Evolutionary conservation across 225 moss, liverwort and hornwort genomes (phyloP), one percentile per base, ranked within the genome.

Genomic region (Anthoceros angustus): DNA sequence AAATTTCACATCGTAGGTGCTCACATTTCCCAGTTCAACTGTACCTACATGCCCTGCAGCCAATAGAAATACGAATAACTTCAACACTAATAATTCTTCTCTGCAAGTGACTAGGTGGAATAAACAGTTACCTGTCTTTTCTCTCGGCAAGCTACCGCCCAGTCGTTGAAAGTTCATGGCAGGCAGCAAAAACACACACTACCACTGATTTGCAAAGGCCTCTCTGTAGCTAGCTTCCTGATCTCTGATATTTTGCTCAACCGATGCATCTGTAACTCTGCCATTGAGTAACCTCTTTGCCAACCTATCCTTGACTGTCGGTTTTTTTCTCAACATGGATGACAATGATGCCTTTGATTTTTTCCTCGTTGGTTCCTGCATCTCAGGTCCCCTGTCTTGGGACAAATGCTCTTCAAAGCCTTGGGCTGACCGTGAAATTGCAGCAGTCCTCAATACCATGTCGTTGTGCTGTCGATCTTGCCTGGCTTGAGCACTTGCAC

Each of bases 401-500:
- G 78, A 60, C 77, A 69, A 10, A 32, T 67, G 70, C 45, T 82
- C 76, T 42, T 65, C 80, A 62, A 86, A 84, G 25, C 91, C 80
- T 73, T 84, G 72, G 62, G 67, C 48, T 25, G 71, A 72, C 40
- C 69, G 70, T 18, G 72, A 69, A 64, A 87, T 48, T 40, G 87
- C 88, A 25, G 92, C 92, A 39, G 77, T 76, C 76, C 72, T 87
- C 68, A 98, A 70, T 74, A 92, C 84, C 41, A 77, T 67, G 40
- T 86, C 86, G 63, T 98, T 98, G 63, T 98, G 89, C 71, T 92
- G 88, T 74, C 86, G 87, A 60, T 87, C 84, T 74, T 85, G 82
- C 62, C 67, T 80, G 5, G 79, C 72, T 67, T 84, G 83, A 7
- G 72, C 71, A 61, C 25, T 62, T 46, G 76, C 62, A 70, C 69